phyloP scores from a whole-genome alignment of 2,329 filamentous ascomycete species.

The Dactylellina cionopaga region DNA sequence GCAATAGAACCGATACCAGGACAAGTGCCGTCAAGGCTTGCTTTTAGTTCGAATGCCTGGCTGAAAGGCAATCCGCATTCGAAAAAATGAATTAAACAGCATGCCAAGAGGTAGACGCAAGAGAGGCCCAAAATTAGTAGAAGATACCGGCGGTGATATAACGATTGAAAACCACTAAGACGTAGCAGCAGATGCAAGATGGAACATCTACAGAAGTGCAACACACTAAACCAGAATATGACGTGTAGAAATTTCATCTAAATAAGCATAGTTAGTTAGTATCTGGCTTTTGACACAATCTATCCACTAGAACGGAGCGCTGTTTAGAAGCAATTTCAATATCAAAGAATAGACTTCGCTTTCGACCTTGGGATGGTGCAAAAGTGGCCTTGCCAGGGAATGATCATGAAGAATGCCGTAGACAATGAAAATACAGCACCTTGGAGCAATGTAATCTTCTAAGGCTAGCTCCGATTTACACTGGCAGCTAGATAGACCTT shows the following conservation, averaged over 20 bases:
- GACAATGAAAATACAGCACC: too few relatives aligned
- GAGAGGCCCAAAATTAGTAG: slow-evolving; percentile 1
- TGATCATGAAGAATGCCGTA: too few relatives aligned
- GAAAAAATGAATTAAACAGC: neutral
- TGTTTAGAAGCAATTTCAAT: too few relatives aligned
- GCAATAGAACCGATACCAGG: neutral
- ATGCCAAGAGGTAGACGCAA: neutral
- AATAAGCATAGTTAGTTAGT: too few relatives aligned
- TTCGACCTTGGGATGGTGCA: too few relatives aligned
- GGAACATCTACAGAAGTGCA: slow-evolving; percentile 11
- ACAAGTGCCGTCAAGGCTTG: slow-evolving; percentile 12
- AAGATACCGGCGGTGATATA: slow-evolving; percentile 3
- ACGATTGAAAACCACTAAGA: neutral
- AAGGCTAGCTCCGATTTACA: too few relatives aligned
- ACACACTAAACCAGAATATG: slow-evolving; percentile 4
- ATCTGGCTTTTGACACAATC: too few relatives aligned
- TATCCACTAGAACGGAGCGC: too few relatives aligned
- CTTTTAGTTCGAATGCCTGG: neutral
- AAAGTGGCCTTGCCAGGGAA: too few relatives aligned
- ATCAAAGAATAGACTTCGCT: too few relatives aligned
- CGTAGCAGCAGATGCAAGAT: slow-evolving; percentile 13
- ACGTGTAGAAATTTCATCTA: slow-evolving; percentile 24
- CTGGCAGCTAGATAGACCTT: too few relatives aligned
- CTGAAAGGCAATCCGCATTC: slow-evolving; percentile 16
- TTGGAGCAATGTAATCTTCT: too few relatives aligned